These are phyloP conservation scores for Jackrogersella minutella DNA, from an alignment of 495 filamentous ascomycete genomes.

Conservation along the genomic window DNA sequence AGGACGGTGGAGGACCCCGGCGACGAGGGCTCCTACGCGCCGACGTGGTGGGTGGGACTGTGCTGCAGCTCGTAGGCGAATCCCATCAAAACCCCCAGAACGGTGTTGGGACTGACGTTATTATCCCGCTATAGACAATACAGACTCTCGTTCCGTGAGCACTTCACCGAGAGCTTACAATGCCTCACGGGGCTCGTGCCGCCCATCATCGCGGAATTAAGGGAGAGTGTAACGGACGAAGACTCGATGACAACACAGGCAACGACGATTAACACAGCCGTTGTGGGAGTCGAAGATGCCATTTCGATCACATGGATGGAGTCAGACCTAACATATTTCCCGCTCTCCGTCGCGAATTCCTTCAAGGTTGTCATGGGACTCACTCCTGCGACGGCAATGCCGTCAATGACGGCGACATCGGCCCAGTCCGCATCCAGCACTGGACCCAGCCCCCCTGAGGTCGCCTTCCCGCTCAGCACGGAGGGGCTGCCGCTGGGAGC, in stretches of 20 bases:
- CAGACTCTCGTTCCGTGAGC: slow-evolving; percentile 7
- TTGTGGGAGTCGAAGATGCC: slow-evolving; percentile 12
- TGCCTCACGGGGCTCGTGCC: slow-evolving; percentile 8
- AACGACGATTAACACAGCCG: neutral
- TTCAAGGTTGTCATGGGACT: slow-evolving; percentile 18
- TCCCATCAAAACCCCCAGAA: neutral
- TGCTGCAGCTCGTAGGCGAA: slow-evolving; percentile 20
- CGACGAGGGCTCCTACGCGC: neutral
- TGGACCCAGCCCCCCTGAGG: neutral
- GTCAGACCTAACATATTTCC: slow-evolving; percentile 13
- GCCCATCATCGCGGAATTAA: neutral
- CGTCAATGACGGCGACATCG: neutral
- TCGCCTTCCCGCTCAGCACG: too few species aligned
- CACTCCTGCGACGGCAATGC: too few species aligned
- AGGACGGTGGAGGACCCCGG: neutral
- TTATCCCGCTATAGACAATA: neutral
- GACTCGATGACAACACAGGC: too few species aligned
- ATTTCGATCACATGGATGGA: slow-evolving; percentile 7
- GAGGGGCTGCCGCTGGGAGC: neutral
- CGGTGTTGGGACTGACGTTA: neutral
- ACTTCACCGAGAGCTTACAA: neutral
- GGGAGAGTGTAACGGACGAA: too few species aligned
- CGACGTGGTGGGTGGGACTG: neutral
- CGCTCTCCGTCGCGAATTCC: slow-evolving; percentile 5
- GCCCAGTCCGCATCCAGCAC: neutral